Conservation (phyloP, 495 filamentous ascomycete genomes). For the Pyrenopolyporus hunteri region DNA sequence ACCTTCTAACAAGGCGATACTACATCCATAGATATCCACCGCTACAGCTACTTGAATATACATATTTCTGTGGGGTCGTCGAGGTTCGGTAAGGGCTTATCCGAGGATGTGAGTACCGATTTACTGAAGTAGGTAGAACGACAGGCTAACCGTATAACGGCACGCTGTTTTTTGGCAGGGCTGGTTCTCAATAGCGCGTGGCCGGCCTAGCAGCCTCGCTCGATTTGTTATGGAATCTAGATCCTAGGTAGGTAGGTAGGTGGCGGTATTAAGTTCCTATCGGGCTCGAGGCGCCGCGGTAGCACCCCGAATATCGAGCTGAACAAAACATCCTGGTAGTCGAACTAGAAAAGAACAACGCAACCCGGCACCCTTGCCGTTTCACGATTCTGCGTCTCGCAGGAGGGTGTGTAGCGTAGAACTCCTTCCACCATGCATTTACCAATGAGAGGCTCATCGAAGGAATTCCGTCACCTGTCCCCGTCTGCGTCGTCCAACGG, state of each 20-base stretch:
- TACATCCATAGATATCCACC: neutral
- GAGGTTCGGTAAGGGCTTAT: slow-evolving; percentile 18
- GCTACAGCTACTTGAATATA: neutral
- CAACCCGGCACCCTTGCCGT: slow-evolving; percentile 26
- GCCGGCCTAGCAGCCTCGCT: too few relatives aligned
- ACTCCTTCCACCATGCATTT: slow-evolving; percentile 24
- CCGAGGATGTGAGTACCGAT: slow-evolving; percentile 32
- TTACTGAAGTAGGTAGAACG: slow-evolving; percentile 25
- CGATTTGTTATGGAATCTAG: too few relatives aligned
- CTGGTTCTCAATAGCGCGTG: too few relatives aligned
- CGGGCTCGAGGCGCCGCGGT: slow-evolving; percentile 2
- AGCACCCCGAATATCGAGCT: slow-evolving; percentile 24
- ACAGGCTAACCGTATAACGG: slow-evolving; percentile 10
- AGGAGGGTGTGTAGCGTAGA: slow-evolving; percentile 30
- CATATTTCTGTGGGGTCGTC: neutral
- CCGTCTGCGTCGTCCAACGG: slow-evolving; percentile 2
- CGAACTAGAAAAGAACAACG: slow-evolving; percentile 6
- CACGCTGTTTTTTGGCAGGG: slow-evolving; percentile 9
- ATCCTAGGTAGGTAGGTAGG: neutral
- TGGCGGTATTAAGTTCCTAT: slow-evolving; percentile 2
- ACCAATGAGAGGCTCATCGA: slow-evolving; percentile 15
- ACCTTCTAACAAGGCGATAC: slow-evolving; percentile 3
- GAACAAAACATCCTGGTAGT: slow-evolving; percentile 21
- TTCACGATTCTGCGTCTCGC: slow-evolving; percentile 29
- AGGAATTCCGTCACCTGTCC: slow-evolving; percentile 9